Base-by-base conservation (phyloP, 768 basidiomycete genomes). In the Phlebiopsis gigantea region DNA sequence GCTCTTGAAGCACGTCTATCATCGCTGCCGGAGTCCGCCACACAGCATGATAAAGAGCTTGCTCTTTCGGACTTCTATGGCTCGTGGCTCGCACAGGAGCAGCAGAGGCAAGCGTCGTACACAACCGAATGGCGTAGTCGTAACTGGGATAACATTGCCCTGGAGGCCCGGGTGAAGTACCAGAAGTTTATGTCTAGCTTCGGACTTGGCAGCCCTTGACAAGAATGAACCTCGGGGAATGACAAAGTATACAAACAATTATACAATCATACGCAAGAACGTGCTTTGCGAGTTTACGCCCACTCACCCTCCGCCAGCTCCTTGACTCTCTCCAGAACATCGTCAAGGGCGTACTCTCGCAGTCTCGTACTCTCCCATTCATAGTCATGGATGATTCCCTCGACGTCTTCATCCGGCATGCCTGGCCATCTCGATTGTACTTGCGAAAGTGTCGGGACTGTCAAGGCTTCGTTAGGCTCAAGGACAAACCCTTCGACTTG, bases 21-120 rank as follows among this genome's bases (percentile, higher is more conserved):
- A 8, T 76, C 81, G 53, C 75, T 89, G 25, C 84, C 85, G 0
- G 65, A 74, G 8, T 69, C 75, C 2, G 72, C 80, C 7, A 73
- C 81, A 0, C 48, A 75, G 0, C 73, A 81, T 43, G 80, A 81
- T 64, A 84, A 78, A 63, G 89, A 93, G 67, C 70, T 72, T n/a
- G 84, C 85, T 0, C 74, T 92, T 24, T 85, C 88, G 17, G 78
- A 79, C 42, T 91, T 93, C 71, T 89, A 88, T 72, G 75, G 71
- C 47, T 77, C 79, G 61, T 93, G 91, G 91, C 74, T 88, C 44
- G 73, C 78, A 64, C 87, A 88, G 66, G 90, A 93, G 70, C 74
- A 73, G 29, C 61, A 66, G 2, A 77, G 79, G 28, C 81, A 83
- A 52, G 77, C 76, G 51, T 75, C 69, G 34, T 93, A 91, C 68